Percentiles rank a stretch among this genome's conserved stretches.
Conservation (phyloP, 257 asterid species). For the Nicotiana tomentosiformis region DNA sequence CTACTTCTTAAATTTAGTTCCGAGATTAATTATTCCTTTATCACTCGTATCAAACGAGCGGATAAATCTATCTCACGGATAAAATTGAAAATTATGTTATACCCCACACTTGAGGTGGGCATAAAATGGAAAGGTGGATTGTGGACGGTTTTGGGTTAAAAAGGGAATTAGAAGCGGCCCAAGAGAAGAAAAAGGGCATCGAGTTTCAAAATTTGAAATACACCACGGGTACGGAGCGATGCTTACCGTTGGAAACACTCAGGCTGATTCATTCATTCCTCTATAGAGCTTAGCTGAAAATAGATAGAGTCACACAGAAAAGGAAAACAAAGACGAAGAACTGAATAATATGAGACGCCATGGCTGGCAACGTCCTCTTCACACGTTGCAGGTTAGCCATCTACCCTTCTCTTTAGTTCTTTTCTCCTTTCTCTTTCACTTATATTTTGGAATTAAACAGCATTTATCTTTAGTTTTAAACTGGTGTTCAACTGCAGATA, state of each 20-base stretch:
- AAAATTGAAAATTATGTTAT: no score
- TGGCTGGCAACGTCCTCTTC: conserved; percentile 99
- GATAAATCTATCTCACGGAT: no score
- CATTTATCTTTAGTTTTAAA: not conserved
- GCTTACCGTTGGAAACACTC: not conserved
- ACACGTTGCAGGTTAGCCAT: conserved; percentile 64
- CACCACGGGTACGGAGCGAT: not conserved
- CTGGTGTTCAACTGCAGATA: conserved; percentile 38
- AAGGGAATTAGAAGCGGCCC: not conserved
- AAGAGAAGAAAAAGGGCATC: not conserved
- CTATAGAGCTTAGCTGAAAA: not conserved
- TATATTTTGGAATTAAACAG: not conserved
- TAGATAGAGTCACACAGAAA: no score
- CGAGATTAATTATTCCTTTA: no score
- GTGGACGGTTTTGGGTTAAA: not conserved
- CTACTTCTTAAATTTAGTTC: no score
- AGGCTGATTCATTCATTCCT: not conserved
- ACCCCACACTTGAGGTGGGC: no score
- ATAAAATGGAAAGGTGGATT: not conserved
- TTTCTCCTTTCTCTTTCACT: not conserved
- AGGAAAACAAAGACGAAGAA: not conserved
- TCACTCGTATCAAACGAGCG: no score
- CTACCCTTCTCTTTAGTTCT: not conserved
- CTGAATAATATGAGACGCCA: conserved; percentile 50
- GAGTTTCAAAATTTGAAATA: conserved; percentile 5